A percentile compares a stretch with the other conserved stretches of the same genome.
These are phyloP conservation scores for Elongisporangium anandrum DNA, from an alignment of 352 stramenopile genomes.

Conservation along the genomic window DNA sequence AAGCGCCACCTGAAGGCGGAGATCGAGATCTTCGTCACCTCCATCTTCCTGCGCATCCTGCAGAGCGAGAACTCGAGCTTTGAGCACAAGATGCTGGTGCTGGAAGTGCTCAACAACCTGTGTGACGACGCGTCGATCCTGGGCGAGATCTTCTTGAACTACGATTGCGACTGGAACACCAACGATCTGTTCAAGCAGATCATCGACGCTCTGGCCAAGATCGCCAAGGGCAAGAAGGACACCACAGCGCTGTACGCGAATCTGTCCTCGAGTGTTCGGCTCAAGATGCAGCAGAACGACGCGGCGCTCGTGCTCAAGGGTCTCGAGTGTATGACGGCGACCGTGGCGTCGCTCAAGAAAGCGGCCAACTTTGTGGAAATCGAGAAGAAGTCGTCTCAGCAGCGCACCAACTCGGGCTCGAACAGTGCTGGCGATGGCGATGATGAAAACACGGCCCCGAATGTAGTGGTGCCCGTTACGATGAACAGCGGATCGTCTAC, in stretches of 20 bases:
- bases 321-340: constrained; percentile 93
- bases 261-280: constrained; percentile 49
- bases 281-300: constrained; percentile 74
- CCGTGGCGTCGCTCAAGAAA: constrained; percentile 91
- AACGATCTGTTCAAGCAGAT: constrained; percentile 99
- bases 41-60: constrained; percentile 97
- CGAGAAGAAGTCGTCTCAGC: constrained; percentile 40
- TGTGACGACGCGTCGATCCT: constrained; percentile 94
- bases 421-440: constrained; percentile 37
- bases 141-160: constrained; percentile 99
- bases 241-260: constrained; percentile 45
- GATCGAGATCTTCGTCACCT: constrained; percentile 98
- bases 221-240: constrained; percentile 90
- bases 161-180: constrained; percentile 98
- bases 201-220: constrained; percentile 93
- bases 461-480: constrained; percentile 5
- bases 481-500: constrained; percentile 28
- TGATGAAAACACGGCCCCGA: constrained; percentile 31
- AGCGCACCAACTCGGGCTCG: constrained; percentile 12
- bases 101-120: constrained; percentile 96
- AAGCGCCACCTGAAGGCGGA: constrained; percentile 96
- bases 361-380: constrained; percentile 72
- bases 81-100: constrained; percentile 97
- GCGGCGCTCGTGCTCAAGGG: constrained; percentile 72
- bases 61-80: constrained; percentile 97